Conservation (phyloP, 1,139 yeast genomes). For the Lodderomyces pseudojiufengensis region DNA sequence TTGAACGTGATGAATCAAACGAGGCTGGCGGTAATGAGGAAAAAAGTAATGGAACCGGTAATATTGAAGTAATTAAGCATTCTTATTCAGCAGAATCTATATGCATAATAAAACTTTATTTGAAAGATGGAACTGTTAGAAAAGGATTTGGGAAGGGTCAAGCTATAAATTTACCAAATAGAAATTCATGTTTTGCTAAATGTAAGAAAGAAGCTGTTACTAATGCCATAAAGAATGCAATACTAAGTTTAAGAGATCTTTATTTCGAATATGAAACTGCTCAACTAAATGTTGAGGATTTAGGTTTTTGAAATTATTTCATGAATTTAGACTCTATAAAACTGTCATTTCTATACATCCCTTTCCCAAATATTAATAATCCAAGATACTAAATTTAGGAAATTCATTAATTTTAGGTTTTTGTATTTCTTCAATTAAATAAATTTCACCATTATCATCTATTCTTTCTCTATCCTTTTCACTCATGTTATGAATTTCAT, state of each 20-base stretch:
- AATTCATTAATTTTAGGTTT: slow-evolving; percentile 59
- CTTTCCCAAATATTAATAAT: too few species aligned
- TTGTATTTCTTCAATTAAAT: slow-evolving; percentile 69
- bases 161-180: slow-evolving; percentile 32
- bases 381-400: slow-evolving; percentile 53
- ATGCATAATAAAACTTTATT: slow-evolving; percentile 33
- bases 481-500: slow-evolving; percentile 74
- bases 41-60: not conserved
- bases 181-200: slow-evolving; percentile 34
- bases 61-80: not conserved
- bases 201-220: slow-evolving; percentile 54
- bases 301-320: not conserved
- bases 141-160: slow-evolving; percentile 42
- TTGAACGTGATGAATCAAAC: not conserved
- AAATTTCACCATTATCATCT: slow-evolving; percentile 84
- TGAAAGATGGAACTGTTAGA: slow-evolving; percentile 47
- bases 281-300: slow-evolving; percentile 1
- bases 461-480: slow-evolving; percentile 84
- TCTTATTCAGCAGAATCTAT: slow-evolving; percentile 20
- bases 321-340: not conserved
- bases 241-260: slow-evolving; percentile 26
- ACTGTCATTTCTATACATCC: not conserved
- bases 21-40: not conserved
- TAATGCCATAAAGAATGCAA: slow-evolving; percentile 43
- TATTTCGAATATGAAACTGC: slow-evolving; percentile 18